phyloP scores from a whole-genome alignment of 495 filamentous ascomycete genomes.

The Talaromyces thailandensis region DNA sequence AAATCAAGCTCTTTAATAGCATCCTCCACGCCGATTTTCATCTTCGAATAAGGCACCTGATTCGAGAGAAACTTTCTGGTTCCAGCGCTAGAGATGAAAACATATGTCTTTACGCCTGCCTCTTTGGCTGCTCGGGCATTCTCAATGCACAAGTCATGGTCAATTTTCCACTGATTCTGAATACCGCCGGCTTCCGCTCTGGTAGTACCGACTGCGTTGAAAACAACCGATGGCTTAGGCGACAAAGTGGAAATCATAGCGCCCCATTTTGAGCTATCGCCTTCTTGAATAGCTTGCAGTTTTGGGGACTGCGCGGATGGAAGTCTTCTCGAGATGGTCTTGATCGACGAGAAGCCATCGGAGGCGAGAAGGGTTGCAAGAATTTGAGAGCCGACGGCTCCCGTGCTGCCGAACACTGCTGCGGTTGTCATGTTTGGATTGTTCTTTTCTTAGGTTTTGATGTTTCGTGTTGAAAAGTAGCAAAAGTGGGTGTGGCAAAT shows the following conservation, averaged over 20 bases:
- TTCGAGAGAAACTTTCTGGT: neutral
- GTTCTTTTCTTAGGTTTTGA: neutral
- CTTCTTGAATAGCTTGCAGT: conserved; percentile 27
- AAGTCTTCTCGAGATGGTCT: conserved; percentile 49
- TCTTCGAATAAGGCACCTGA: conserved; percentile 26
- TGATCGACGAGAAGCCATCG: conserved; percentile 33
- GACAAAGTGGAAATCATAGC: conserved; percentile 21
- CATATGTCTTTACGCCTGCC: conserved; percentile 39
- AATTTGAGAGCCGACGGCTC: conserved; percentile 48
- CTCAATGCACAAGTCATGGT: conserved; percentile 38
- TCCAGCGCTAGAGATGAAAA: conserved; percentile 35
- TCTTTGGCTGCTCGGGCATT: conserved; percentile 39
- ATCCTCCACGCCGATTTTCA: conserved; percentile 33
- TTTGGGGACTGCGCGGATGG: conserved; percentile 36
- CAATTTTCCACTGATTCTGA: conserved; percentile 41
- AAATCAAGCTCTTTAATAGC: conserved; percentile 27
- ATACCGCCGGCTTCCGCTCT: conserved; percentile 34
- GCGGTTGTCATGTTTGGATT: conserved; percentile 24
- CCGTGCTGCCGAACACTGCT: conserved; percentile 48
- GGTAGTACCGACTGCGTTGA: conserved; percentile 41
- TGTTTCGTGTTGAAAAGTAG: neutral
- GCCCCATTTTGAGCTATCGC: conserved; percentile 26
- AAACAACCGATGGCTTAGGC: conserved; percentile 29
- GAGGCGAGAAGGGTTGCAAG: conserved; percentile 42
- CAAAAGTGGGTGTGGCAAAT: neutral